Evolutionary conservation across 371 early-diverging fungal species (phyloP).

Genomic region (Actinomucor elegans): DNA sequence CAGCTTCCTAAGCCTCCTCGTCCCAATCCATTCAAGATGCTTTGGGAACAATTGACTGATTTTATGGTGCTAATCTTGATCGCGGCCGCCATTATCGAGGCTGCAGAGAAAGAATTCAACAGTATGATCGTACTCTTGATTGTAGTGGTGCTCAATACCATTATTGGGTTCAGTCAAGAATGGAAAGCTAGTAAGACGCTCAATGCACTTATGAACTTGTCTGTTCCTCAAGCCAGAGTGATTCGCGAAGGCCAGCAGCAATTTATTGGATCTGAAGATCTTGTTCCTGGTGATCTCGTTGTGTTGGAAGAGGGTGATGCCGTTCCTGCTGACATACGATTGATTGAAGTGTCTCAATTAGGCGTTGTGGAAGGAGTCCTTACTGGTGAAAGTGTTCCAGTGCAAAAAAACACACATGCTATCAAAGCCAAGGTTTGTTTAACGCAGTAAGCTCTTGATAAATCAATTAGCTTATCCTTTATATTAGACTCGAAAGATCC

Average conservation of each 20-base stretch:
- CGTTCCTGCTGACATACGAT: conserved; percentile 87
- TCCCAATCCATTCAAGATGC: conserved; percentile 74
- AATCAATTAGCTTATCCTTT: background rate
- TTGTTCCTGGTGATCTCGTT: conserved; percentile 91
- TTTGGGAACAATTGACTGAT: conserved; percentile 86
- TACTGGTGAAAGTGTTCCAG: conserved; percentile 85
- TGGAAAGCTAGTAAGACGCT: conserved; percentile 89
- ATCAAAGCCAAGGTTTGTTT: conserved; percentile 43
- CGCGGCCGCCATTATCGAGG: conserved; percentile 71
- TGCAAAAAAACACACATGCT: conserved; percentile 58
- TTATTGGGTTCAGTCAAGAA: conserved; percentile 91
- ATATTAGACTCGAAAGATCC: conserved; percentile 59
- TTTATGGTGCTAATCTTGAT: conserved; percentile 87
- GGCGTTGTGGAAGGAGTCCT: conserved; percentile 84
- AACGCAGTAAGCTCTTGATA: background rate
- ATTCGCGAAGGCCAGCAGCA: conserved; percentile 79
- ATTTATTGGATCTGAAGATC: conserved; percentile 67
- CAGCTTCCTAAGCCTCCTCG: conserved; percentile 75
- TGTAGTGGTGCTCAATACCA: conserved; percentile 83
- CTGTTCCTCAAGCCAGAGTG: conserved; percentile 81
- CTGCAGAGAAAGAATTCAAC: conserved; percentile 74
- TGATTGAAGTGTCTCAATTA: conserved; percentile 82
- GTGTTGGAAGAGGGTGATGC: conserved; percentile 88
- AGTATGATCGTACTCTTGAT: conserved; percentile 77
- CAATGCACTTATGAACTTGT: conserved; percentile 84